phyloP scores from a whole-genome alignment of 1,284 basidiomycete species.

The Porodaedalea pini region DNA sequence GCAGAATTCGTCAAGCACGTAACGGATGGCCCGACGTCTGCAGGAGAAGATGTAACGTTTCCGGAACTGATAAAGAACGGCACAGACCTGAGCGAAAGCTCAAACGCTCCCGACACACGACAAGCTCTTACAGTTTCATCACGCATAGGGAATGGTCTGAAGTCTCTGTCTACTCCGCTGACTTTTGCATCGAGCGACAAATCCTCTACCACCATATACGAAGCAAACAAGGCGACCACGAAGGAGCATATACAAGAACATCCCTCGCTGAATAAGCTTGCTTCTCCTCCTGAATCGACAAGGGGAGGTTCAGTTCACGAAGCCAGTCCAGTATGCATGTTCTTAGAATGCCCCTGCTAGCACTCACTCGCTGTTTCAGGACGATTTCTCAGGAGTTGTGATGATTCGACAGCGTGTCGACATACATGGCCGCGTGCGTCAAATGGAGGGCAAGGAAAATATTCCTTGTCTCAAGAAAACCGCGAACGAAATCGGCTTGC shows the following conservation, averaged over 20 bases:
- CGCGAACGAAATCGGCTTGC: conserved; percentile 58
- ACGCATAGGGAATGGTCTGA: conserved; percentile 11
- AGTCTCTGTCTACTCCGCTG: conserved; percentile 8
- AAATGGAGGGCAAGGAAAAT: conserved; percentile 69
- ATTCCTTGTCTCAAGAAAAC: conserved; percentile 65
- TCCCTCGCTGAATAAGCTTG: conserved; percentile 23
- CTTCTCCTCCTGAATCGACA: neutral
- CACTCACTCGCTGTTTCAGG: neutral
- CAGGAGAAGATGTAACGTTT: conserved; percentile 42
- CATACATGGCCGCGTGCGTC: conserved; percentile 70
- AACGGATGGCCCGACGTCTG: conserved; percentile 35
- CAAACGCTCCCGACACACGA: neutral
- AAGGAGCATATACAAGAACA: conserved; percentile 27
- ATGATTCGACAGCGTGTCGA: conserved; percentile 89
- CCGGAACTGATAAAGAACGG: conserved; percentile 36
- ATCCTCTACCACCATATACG: conserved; percentile 32
- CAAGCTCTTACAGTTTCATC: neutral
- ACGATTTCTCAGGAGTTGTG: conserved; percentile 32
- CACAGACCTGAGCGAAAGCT: neutral
- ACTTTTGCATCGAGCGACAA: conserved; percentile 5
- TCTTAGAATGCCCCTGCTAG: neutral
- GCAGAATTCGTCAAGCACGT: conserved; percentile 55
- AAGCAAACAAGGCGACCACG: conserved; percentile 31
- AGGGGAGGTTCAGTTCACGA: neutral
- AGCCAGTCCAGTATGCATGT: neutral